A percentile compares a stretch with the other conserved stretches of the same genome.
phyloP scores from a whole-genome alignment of 2,329 filamentous ascomycete species.

The Penicillium fuscoglaucum region DNA sequence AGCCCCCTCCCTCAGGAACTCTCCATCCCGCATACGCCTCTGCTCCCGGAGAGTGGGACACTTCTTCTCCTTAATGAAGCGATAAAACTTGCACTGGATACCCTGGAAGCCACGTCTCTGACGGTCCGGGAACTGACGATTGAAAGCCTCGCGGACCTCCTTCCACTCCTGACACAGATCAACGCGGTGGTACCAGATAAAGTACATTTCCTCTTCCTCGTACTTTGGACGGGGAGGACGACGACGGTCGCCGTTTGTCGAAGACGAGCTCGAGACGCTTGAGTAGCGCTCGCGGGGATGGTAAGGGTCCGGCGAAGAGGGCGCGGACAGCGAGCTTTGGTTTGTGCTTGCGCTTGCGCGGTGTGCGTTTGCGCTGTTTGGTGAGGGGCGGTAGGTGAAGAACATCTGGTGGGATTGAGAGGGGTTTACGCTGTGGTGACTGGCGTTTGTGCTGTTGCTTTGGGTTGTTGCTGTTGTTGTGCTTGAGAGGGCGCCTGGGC shows the following conservation, averaged over 20 bases:
- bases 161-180: constrained; percentile 50
- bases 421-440: neutral
- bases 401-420: constrained; percentile 2
- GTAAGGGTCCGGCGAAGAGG: constrained; percentile 40
- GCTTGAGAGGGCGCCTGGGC: constrained; percentile 14
- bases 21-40: constrained; percentile 41
- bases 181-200: constrained; percentile 53
- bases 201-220: constrained; percentile 49
- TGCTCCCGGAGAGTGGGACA: constrained; percentile 49
- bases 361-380: neutral
- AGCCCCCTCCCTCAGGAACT: constrained; percentile 37
- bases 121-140: constrained; percentile 44
- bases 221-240: constrained; percentile 49
- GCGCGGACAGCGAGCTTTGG: constrained; percentile 1
- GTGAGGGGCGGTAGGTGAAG: neutral
- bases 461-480: constrained; percentile 21
- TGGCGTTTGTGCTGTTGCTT: constrained; percentile 13
- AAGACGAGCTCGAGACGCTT: constrained; percentile 44
- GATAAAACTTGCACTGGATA: constrained; percentile 53
- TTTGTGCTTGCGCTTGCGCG: constrained; percentile 14
- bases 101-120: constrained; percentile 46
- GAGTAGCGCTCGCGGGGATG: constrained; percentile 41
- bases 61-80: constrained; percentile 48
- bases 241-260: constrained; percentile 38
- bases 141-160: constrained; percentile 47